Evolutionary conservation across 2,329 filamentous ascomycete genomes (phyloP), one percentile per base, ranked within the genome.

Genomic region (Fusarium haematococcum): DNA sequence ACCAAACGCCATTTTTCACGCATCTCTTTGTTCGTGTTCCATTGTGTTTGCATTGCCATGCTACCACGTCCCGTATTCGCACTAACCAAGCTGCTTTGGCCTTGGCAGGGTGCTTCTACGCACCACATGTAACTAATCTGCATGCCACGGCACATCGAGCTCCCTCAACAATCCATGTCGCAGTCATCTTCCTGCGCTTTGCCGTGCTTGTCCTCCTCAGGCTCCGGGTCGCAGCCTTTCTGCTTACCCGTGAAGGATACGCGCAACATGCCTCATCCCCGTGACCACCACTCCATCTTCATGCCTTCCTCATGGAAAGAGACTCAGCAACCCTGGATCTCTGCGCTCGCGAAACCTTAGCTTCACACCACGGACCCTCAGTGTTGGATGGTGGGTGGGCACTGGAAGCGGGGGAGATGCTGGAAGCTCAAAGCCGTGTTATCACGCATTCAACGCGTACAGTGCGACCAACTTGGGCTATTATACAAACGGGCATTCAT

Each of bases 41-140:
- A 45, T 54, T 48, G 61, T 71, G 30, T 57, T 58, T 59, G 61
- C 61, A 63, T 74, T 61, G 65, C 72, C 41, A 72, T 69, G 30
- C 35, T 52, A 20, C 48, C 27, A 18, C 48, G 48, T 41, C 50
- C 71, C 75, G 75, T 75, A 76, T 75, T 76, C 68, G 73, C 71
- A 76, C 75, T 57, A n/a, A 66, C 45, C 50, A 65, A 56, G 59
- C 63, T 62, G 59, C 39, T 63, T 41, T 56, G 58, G 66, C 65
- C 54, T 52, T 56, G 66, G 60, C 45, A 75, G 61, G 50, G 50
- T 60, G 63, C 20, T 63, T 30, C 59, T 52, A 50, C 43, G 43
- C 45, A 65, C 59, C 56, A 71, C 63, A 68, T 65, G 45, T 41
- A 65, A 25, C 43, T 48, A 48, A 68, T 70, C 25, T 69, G 68